Evolutionary conservation across 1,139 yeast species (phyloP).

Genomic region (Yarrowia galli): DNA sequence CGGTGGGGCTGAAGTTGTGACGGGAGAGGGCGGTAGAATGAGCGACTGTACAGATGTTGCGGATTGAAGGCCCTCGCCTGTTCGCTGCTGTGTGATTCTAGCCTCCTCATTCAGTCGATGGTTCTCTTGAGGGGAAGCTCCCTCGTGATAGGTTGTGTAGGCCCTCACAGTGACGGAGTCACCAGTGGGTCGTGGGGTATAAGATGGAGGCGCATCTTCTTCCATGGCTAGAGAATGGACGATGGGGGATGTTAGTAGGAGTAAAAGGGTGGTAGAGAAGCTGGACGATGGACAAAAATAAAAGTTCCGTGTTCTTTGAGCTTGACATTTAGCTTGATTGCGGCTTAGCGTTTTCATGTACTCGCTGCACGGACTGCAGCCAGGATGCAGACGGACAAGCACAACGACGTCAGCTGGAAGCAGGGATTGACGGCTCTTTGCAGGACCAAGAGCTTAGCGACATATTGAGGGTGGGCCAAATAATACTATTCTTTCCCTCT

Average conservation of each 20-base stretch:
- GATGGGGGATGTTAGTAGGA: slow-evolving; percentile 1
- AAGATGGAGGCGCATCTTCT: slow-evolving; percentile 28
- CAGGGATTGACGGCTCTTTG: not conserved
- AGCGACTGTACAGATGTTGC: slow-evolving; percentile 19
- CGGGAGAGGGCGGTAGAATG: slow-evolving; percentile 8
- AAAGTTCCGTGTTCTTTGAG: not conserved
- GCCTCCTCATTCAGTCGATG: slow-evolving; percentile 8
- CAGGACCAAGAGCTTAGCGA: not conserved
- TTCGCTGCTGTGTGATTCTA: slow-evolving; percentile 6
- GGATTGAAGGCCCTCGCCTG: slow-evolving; percentile 7
- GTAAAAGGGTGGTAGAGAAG: not conserved
- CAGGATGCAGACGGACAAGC: slow-evolving; percentile 1
- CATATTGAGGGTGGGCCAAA: not conserved
- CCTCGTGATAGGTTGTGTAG: slow-evolving; percentile 26
- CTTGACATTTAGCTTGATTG: slow-evolving; percentile 15
- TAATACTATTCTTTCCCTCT: too few species aligned
- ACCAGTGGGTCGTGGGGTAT: slow-evolving; percentile 22
- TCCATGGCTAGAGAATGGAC: slow-evolving; percentile 8
- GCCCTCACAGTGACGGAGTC: slow-evolving; percentile 29
- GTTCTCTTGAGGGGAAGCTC: slow-evolving; percentile 34
- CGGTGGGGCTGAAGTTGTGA: not conserved
- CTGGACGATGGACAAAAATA: not conserved
- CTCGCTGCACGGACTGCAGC: slow-evolving; percentile 4
- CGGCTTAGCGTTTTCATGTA: slow-evolving; percentile 27
- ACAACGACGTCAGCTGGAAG: slow-evolving; percentile 22